phyloP scores from a whole-genome alignment of 495 filamentous ascomycete species.

The Penicillium angulare region DNA sequence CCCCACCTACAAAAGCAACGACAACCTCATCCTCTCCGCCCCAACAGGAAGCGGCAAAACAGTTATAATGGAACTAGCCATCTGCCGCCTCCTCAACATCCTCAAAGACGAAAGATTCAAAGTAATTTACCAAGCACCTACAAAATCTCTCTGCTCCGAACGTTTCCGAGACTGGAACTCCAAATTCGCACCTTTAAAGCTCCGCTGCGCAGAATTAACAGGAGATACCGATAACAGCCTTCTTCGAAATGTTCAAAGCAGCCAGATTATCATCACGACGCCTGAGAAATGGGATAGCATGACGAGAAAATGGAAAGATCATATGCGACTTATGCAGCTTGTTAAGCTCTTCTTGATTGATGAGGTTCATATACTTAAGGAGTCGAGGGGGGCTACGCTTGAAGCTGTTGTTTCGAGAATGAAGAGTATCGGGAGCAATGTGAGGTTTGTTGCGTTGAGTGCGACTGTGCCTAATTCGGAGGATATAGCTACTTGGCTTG shows the following conservation, averaged over 20 bases:
- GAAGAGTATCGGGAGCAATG: conserved; percentile 84
- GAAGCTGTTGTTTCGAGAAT: conserved; percentile 97
- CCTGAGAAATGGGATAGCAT: conserved; percentile 99
- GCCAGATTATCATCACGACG: conserved; percentile 91
- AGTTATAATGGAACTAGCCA: conserved; percentile 84
- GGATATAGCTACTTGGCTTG: conserved; percentile 92
- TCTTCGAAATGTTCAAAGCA: conserved; percentile 70
- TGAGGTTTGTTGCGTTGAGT: conserved; percentile 89
- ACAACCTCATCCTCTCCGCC: conserved; percentile 86
- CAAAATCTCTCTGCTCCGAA: conserved; percentile 89
- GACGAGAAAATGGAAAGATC: conserved; percentile 93
- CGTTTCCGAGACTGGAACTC: conserved; percentile 77
- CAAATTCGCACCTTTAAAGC: conserved; percentile 74
- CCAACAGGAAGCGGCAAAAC: conserved; percentile 97
- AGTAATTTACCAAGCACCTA: conserved; percentile 93
- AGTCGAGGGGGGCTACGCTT: conserved; percentile 81
- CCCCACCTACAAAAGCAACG: conserved; percentile 64
- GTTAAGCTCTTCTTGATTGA: conserved; percentile 93
- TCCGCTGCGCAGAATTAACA: conserved; percentile 83
- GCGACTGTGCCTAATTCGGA: conserved; percentile 91
- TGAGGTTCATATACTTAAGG: conserved; percentile 94
- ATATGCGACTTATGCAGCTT: conserved; percentile 76
- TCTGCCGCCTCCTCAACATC: conserved; percentile 70
- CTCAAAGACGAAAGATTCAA: conserved; percentile 73
- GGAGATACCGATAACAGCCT: conserved; percentile 83